phyloP scores from a whole-genome alignment of 129 eudicot genomes.

The Flaveria bidentis region DNA sequence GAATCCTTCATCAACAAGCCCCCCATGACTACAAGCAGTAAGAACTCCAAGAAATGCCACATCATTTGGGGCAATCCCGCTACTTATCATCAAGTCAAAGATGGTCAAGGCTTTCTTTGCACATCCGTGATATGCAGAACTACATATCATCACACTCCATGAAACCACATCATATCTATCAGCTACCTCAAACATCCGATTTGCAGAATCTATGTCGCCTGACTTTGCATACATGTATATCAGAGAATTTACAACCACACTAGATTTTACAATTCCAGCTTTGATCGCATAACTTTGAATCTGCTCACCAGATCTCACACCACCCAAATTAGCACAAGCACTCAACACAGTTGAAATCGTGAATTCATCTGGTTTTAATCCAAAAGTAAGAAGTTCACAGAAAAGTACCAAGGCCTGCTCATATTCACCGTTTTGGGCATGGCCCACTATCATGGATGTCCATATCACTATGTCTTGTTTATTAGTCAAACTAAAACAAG shows the following conservation, averaged over 20 bases:
- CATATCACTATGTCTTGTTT: slow-evolving; percentile 48
- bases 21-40: slow-evolving; percentile 61
- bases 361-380: slow-evolving; percentile 48
- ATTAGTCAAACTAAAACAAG: slow-evolving; percentile 34
- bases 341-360: slow-evolving; percentile 41
- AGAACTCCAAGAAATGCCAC: slow-evolving; percentile 53
- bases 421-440: slow-evolving; percentile 42
- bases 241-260: slow-evolving; percentile 41
- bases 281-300: slow-evolving; percentile 48
- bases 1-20: slow-evolving; percentile 53
- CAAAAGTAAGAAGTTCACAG: slow-evolving; percentile 32
- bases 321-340: slow-evolving; percentile 49
- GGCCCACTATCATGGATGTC: slow-evolving; percentile 51
- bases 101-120: slow-evolving; percentile 44
- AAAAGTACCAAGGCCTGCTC: slow-evolving; percentile 40
- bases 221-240: slow-evolving; percentile 50
- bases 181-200: slow-evolving; percentile 37
- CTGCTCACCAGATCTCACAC: slow-evolving; percentile 49
- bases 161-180: slow-evolving; percentile 39
- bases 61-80: slow-evolving; percentile 42
- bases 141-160: slow-evolving; percentile 53
- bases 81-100: slow-evolving; percentile 44
- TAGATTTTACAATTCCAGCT: slow-evolving; percentile 32
- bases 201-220: slow-evolving; percentile 52
- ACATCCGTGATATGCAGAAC: slow-evolving; percentile 50